phyloP scores from a whole-genome alignment of 257 asterid genomes.

The Handroanthus guayacan region DNA sequence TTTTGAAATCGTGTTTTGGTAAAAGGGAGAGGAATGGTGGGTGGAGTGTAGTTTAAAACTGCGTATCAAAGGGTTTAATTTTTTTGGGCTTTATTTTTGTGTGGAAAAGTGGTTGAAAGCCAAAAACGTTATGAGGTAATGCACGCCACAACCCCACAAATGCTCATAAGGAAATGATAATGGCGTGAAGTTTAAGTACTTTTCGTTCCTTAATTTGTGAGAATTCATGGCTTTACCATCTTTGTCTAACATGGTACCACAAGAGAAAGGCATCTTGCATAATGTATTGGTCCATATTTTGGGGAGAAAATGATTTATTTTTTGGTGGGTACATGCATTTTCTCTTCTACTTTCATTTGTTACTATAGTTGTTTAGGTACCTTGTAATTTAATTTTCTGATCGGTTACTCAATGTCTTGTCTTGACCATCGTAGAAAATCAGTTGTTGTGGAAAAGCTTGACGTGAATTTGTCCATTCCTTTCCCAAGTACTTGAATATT shows the following conservation, averaged over 20 bases:
- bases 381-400: too few relatives aligned
- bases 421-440: too few relatives aligned
- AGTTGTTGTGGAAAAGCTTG: too few relatives aligned
- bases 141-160: slow-evolving; percentile 35
- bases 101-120: slow-evolving; percentile 45
- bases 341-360: too few relatives aligned
- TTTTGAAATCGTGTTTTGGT: neutral
- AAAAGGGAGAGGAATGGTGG: neutral
- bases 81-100: neutral
- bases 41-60: neutral
- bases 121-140: slow-evolving; percentile 30
- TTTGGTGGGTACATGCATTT: too few relatives aligned
- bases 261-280: too few relatives aligned
- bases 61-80: slow-evolving; percentile 28
- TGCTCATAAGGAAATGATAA: neutral
- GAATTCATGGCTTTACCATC: neutral
- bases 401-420: too few relatives aligned
- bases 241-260: neutral
- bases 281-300: too few relatives aligned
- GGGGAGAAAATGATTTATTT: too few relatives aligned
- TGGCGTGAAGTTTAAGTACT: slow-evolving; percentile 41
- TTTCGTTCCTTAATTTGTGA: neutral
- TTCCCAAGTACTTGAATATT: too few relatives aligned
- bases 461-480: too few relatives aligned
- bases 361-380: too few relatives aligned